Base-by-base conservation (phyloP, 2,329 filamentous ascomycete genomes). In the Albifimbria verrucaria region DNA sequence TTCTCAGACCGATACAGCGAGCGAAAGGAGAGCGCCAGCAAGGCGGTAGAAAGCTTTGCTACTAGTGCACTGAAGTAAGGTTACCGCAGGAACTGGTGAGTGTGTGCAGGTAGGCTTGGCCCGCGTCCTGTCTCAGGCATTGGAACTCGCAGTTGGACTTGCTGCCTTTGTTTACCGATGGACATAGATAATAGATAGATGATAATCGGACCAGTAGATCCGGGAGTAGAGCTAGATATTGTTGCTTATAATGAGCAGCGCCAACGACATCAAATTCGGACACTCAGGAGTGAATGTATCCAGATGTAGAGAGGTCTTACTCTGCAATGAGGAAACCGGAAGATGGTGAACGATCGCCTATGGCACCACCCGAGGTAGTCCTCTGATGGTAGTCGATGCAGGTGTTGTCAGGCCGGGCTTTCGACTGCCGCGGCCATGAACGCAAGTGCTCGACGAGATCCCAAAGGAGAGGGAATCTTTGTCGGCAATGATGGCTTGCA, bases 1-100 rank as follows among this genome's bases (percentile, higher is more conserved):
- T 86, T 87, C 62, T 76, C 71, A 2, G 83, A 87, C 68, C 71
- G 84, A 10, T 86, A 71, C 57, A 86, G 83, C 62, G 83, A 87
- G 66, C 69, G 83, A 32, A 68, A 68, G 56, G 75, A 78, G 62
- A 68, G 62, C 47, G 60, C 54, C 46, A 46, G 42, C 18, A 56
- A 56, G 44, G 48, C 56, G 17, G 42, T 48, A 32, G 52, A 51
- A 36, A 25, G 3, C 4, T 52, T 52, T 48, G 42, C 50, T 52
- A 43, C 50, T 17, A 36, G 32, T 44, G 50, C 50, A 12, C 18
- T 39, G 18, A 52, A 52, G 20, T 52, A 20, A 47, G 32, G 32
- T 4, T 39, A 5, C 32, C 12, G 12, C 15, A 5, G 32, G 11
- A 39, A 39, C 32, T 15, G 32, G 32, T 39, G 32, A 12, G 18